These are phyloP conservation scores for Blastomyces parvus DNA, from an alignment of 2,329 filamentous ascomycete species.

Conservation along the genomic window DNA sequence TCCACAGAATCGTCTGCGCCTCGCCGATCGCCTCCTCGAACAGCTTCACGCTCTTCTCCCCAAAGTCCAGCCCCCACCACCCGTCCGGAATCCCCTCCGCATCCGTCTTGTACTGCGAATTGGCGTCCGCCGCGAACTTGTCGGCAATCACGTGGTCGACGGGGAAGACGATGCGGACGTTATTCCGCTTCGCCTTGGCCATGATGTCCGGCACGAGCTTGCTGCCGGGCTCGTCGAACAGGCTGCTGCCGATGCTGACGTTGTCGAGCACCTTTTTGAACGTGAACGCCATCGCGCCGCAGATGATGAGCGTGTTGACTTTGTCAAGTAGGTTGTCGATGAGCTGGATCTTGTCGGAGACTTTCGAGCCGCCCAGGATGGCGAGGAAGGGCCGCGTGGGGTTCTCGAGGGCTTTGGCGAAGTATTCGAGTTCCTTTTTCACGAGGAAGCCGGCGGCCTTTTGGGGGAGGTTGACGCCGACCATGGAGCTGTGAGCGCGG, in stretches of 20 bases:
- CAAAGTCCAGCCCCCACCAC: conserved; percentile 97
- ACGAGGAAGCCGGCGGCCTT: conserved; percentile 97
- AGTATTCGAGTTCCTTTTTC: conserved; percentile 99
- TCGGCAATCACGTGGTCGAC: conserved; percentile 94
- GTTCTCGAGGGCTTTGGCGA: conserved; percentile 87
- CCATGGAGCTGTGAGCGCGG: conserved; percentile 98
- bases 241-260: conserved; percentile 77
- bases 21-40: conserved; percentile 81
- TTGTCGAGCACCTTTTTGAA: conserved; percentile 98
- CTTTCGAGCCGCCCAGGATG: conserved; percentile 96
- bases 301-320: conserved; percentile 93
- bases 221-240: conserved; percentile 89
- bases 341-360: conserved; percentile 98
- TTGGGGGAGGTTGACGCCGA: conserved; percentile 87
- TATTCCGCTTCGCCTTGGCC: conserved; percentile 93
- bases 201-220: conserved; percentile 82
- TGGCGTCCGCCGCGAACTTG: conserved; percentile 82
- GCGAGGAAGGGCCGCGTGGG: conserved; percentile 94
- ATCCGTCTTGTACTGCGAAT: conserved; percentile 72
- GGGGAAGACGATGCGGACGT: conserved; percentile 88
- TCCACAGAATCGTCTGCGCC: conserved; percentile 97
- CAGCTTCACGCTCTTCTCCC: conserved; percentile 74
- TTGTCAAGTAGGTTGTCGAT: conserved; percentile 98
- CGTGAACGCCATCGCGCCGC: conserved; percentile 97
- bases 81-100: conserved; percentile 85